Percentiles rank a stretch among this genome's conserved stretches.
phyloP scores from a whole-genome alignment of 2,329 filamentous ascomycete genomes.

The Diaporthe longicolla region DNA sequence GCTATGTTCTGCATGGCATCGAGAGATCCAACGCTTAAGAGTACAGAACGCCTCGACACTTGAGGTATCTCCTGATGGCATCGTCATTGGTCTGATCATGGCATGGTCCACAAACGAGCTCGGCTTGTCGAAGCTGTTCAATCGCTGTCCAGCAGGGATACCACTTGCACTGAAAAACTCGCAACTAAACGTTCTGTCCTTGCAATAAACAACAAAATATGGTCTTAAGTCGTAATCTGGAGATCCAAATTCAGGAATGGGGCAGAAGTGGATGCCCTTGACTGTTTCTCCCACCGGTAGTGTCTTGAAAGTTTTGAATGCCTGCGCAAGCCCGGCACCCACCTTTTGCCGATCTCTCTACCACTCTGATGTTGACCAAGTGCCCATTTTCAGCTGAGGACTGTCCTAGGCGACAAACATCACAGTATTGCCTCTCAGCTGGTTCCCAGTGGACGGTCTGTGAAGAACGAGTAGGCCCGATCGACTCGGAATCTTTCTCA shows the following conservation, averaged over 20 bases:
- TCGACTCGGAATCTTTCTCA: neutral
- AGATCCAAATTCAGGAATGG: neutral
- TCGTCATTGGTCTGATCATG: neutral
- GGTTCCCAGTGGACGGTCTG: neutral
- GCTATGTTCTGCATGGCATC: neutral
- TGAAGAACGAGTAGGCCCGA: neutral
- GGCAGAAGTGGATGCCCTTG: neutral
- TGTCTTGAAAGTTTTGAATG: neutral
- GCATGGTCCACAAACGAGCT: neutral
- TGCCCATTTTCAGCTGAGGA: neutral
- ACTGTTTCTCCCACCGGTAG: neutral
- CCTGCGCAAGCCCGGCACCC: neutral
- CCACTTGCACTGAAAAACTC: neutral
- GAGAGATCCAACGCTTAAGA: neutral
- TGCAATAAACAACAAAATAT: neutral
- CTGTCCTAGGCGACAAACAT: neutral
- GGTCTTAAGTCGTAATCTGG: neutral
- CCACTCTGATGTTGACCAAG: neutral
- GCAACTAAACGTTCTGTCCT: neutral
- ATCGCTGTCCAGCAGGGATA: neutral
- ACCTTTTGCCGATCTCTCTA: neutral
- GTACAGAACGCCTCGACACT: slow-evolving; percentile 3
- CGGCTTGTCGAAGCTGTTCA: neutral
- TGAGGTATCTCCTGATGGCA: neutral
- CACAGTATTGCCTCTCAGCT: neutral